A percentile compares a stretch with the other conserved stretches of the same genome.
These are phyloP conservation scores for Orbilia brochopaga DNA, from an alignment of 2,329 filamentous ascomycete genomes.

Conservation along the genomic window DNA sequence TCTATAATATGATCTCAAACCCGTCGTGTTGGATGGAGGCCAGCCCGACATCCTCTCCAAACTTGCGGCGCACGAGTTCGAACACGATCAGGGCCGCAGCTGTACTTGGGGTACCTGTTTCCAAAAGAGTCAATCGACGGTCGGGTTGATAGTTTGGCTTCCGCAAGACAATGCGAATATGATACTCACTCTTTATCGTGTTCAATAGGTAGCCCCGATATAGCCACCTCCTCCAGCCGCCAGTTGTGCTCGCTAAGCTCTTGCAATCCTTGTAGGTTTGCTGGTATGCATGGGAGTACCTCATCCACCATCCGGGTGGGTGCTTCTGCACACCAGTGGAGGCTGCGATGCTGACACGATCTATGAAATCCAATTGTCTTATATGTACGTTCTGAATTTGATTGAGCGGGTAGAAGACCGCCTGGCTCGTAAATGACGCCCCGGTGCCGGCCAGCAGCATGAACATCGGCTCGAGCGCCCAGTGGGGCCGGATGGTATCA, in stretches of 20 bases:
- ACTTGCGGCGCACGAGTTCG: slow-evolving; percentile 75
- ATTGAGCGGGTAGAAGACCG: slow-evolving; percentile 73
- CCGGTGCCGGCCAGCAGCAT: slow-evolving; percentile 71
- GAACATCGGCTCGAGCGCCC: slow-evolving; percentile 75
- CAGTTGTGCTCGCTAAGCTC: slow-evolving; percentile 66
- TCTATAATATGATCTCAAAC: slow-evolving; percentile 70
- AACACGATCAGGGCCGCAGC: slow-evolving; percentile 79
- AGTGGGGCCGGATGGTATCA: slow-evolving; percentile 72
- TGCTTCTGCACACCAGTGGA: slow-evolving; percentile 56
- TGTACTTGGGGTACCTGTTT: slow-evolving; percentile 69
- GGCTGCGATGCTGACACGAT: slow-evolving; percentile 65
- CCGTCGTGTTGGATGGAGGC: slow-evolving; percentile 72
- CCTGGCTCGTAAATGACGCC: slow-evolving; percentile 72
- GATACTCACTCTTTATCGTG: slow-evolving; percentile 67
- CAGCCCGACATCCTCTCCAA: slow-evolving; percentile 68
- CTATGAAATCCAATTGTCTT: slow-evolving; percentile 73
- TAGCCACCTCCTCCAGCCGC: slow-evolving; percentile 68
- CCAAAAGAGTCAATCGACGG: background rate
- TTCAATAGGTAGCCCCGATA: slow-evolving; percentile 76
- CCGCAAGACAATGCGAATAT: background rate
- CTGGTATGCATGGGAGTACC: slow-evolving; percentile 74
- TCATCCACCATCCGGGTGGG: slow-evolving; percentile 59
- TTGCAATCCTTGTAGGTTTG: slow-evolving; percentile 70
- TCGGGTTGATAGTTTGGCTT: too few species aligned
- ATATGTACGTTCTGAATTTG: slow-evolving; percentile 76